Evolutionary conservation across 306 rosid species (phyloP), one percentile per base, ranked within the genome.

Genomic region (Inga oerstediana): DNA sequence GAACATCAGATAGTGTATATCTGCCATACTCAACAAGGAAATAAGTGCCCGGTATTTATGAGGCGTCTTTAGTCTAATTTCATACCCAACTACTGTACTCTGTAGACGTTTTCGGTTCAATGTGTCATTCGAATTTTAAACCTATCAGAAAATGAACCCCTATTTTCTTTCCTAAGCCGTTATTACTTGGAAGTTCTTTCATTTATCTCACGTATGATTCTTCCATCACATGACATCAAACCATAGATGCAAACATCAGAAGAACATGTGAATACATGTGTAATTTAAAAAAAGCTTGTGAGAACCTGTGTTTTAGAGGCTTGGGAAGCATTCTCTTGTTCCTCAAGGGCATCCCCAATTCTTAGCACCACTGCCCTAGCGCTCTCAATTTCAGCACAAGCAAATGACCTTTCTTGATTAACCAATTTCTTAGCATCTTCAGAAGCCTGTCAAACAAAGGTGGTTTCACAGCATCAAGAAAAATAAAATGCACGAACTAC

Each of bases 381-480:
- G 58, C 99, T 96, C 83, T 93, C 94, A 48, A 96, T 93, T 90
- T 96, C 99, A 62, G 99, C 99, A 81, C 99, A 93, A 54, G 97
- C 97, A 84, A 93, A 96, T 75, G 99, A 96, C 77, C 93, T 96
- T 89, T 96, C 99, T 84, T 92, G 97, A 89, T 83, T 96, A 45
- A 96, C 98, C 91, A 96, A 84, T 91, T 91, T 96, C 88, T 93
- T 96, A 61, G 98, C 99, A 88, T 93, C 98, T 89, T 96, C 99
- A 79, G 99, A 96, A 88, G 99, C 93, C 99, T 95, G 75, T 17
- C 58, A 64, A 86, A 34, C 44, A 81, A 75, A 52, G 58, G 32
- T 22, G 45, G 79, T 79, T 74, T 49, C 71, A 52, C 71, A 52
- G 49, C 22, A 30, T 65, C 10, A 75, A 56, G 19, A 54, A 6